Conservation (phyloP, 768 basidiomycete species). For the Mycena filopes region DNA sequence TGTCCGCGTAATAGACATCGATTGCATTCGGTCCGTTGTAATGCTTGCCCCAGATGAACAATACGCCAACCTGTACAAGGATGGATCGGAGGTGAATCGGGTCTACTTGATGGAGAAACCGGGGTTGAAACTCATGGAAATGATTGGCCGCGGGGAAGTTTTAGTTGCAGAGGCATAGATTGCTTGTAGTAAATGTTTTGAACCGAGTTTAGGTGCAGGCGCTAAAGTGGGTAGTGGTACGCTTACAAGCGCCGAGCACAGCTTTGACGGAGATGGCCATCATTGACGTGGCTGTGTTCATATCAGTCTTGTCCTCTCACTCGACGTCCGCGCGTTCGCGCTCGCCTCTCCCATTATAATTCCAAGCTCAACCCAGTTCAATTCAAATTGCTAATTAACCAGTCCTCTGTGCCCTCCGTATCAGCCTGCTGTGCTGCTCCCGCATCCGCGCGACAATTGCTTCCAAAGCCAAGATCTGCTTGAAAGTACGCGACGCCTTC, state of each 20-base stretch:
- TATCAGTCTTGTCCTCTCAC: no score
- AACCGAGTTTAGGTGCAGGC: no score
- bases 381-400: no score
- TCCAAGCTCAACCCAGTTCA: no score
- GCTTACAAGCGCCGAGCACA: neutral
- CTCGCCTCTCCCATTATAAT: no score
- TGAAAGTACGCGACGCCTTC: neutral
- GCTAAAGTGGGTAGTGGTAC: no score
- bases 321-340: no score
- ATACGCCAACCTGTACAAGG: neutral
- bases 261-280: no score
- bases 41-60: constrained; percentile 37
- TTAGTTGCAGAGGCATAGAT: neutral
- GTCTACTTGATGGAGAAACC: constrained; percentile 14
- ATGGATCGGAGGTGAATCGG: constrained; percentile 2
- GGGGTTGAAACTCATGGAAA: neutral
- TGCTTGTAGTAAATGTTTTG: neutral
- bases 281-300: no score
- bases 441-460: no score
- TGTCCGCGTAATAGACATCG: constrained; percentile 29
- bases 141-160: neutral
- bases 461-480: neutral
- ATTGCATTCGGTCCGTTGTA: constrained; percentile 36
- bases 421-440: no score
- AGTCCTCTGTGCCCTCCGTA: no score